These are phyloP conservation scores for Podospora pseudocomata DNA, from an alignment of 495 filamentous ascomycete genomes.

Conservation along the genomic window DNA sequence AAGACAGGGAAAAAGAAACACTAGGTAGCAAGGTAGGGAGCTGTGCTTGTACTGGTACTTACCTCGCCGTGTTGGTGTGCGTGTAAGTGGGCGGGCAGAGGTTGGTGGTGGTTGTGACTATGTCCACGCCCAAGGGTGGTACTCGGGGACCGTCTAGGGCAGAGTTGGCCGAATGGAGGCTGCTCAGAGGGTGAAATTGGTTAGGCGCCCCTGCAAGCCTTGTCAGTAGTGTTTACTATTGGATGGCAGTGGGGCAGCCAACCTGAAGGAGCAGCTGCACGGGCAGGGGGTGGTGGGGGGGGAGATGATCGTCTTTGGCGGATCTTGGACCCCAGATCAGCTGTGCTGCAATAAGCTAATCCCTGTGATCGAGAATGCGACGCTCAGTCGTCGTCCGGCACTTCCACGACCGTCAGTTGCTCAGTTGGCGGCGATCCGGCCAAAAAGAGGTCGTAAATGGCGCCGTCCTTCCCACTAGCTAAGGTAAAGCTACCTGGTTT, in stretches of 20 bases:
- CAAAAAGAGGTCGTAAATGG: constrained; percentile 12
- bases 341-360: constrained; percentile 29
- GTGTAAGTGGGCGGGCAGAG: constrained; percentile 12
- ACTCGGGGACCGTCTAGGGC: constrained; percentile 10
- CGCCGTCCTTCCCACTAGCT: background rate
- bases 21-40: background rate
- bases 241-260: constrained; percentile 18
- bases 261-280: constrained; percentile 19
- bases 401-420: constrained; percentile 28
- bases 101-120: constrained; percentile 12
- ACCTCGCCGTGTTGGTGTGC: constrained; percentile 6
- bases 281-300: constrained; percentile 15
- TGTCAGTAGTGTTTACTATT: constrained; percentile 28
- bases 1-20: constrained; percentile 21
- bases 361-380: constrained; percentile 31
- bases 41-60: background rate
- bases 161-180: constrained; percentile 19
- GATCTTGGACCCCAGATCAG: constrained; percentile 34
- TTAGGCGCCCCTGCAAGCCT: constrained; percentile 28
- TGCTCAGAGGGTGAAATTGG: constrained; percentile 7
- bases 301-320: constrained; percentile 28
- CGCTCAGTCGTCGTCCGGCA: constrained; percentile 23
- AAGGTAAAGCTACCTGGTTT: too few species aligned
- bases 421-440: constrained; percentile 25
- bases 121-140: constrained; percentile 18